Evolutionary conservation across 2,329 filamentous ascomycete genomes (phyloP), one percentile per base, ranked within the genome.

Genomic region (Fusarium nisikadoi): DNA sequence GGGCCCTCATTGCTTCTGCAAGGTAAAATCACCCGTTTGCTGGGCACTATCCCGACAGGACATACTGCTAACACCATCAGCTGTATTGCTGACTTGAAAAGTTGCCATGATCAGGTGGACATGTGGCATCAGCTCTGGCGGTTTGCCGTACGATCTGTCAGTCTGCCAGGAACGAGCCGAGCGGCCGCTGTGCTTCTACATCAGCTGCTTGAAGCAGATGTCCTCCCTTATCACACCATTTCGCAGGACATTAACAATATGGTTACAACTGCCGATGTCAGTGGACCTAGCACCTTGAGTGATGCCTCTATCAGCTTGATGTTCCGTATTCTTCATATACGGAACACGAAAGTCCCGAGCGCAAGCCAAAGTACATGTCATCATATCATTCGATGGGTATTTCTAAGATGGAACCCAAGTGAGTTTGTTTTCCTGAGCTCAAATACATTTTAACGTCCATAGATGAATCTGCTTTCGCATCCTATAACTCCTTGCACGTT

Each of bases 351-450:
- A 75, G 89, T 92, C 47, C 92, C 93, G 4, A 91, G 89, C 64
- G 88, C 89, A 39, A 93, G 89, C 72, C 88, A 91, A 73, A 85
- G 86, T 42, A 92, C 91, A 7, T 91, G 90, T 41, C 92, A 90
- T 71, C 89, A 93, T 75, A 87, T 96, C 39, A 88, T 96, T 62
- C 87, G 90, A 75, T 99, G 96, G 96, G 80, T 96, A 3, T 91
- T 94, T 75, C 88, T 90, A 38, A 91, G 88, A 76, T 99, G 95
- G 94, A 91, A 90, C 72, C 92, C 94, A 72, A 91, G 93, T 95
- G 84, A 79, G 88, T 74, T 36, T 17, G 12, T 19, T 36, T 10
- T 41, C 11, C 16, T 20, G 29, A 29, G 27, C 17, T 25, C 13
- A 29, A 19, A 19, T 43, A 14, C 8, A 14, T 27, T 13, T 47